These are phyloP conservation scores for Colletotrichum truncatum DNA, from an alignment of 2,329 filamentous ascomycete genomes.

Conservation along the genomic window DNA sequence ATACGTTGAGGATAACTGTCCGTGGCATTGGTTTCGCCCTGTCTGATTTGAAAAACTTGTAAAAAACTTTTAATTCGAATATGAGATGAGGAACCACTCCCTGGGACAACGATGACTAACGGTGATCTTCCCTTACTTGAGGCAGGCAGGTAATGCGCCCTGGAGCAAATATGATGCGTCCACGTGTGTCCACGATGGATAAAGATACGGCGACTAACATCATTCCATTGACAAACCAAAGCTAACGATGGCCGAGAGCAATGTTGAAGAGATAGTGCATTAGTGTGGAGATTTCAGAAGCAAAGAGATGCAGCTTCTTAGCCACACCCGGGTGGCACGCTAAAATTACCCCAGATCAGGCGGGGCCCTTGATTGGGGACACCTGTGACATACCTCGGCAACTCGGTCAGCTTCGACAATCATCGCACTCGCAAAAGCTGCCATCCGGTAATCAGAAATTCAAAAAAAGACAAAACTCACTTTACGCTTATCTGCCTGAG, in stretches of 20 bases:
- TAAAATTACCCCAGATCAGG: constrained; percentile 17
- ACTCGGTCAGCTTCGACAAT: constrained; percentile 17
- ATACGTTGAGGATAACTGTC: neutral
- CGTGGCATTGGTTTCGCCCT: constrained; percentile 19
- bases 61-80: too few species aligned
- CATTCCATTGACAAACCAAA: neutral
- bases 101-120: neutral
- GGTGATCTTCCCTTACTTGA: neutral
- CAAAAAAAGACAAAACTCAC: neutral
- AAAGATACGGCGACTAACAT: too few species aligned
- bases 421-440: constrained; percentile 19
- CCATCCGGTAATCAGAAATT: neutral
- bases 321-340: neutral
- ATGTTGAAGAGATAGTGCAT: neutral
- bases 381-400: constrained; percentile 27
- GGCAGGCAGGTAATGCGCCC: neutral
- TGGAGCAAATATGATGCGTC: too few species aligned
- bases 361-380: constrained; percentile 13
- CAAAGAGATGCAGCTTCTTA: neutral
- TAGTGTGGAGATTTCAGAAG: neutral
- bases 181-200: too few species aligned
- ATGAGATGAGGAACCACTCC: neutral
- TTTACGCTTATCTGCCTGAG: neutral
- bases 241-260: neutral
- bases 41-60: too few species aligned